phyloP scores from a whole-genome alignment of 2,329 filamentous ascomycete genomes.

The Pseudocercospora fuligena region DNA sequence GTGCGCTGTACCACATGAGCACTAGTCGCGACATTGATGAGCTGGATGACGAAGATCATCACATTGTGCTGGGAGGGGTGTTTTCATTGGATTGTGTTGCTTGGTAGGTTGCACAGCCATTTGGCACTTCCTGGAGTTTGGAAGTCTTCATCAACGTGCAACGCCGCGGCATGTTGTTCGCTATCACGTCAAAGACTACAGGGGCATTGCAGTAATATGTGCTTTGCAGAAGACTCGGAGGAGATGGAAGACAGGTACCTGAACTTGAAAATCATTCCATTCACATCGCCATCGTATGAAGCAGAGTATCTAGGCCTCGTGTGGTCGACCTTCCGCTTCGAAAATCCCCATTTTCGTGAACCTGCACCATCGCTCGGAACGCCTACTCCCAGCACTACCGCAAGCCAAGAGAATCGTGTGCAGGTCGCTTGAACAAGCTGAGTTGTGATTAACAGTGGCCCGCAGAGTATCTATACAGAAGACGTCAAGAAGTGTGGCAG shows the following conservation, averaged over 20 bases:
- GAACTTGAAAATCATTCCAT: not conserved
- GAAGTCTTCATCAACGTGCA: not conserved
- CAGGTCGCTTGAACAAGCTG: slow-evolving; percentile 7
- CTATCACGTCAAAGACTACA: not conserved
- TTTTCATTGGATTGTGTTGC: not conserved
- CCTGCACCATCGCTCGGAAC: slow-evolving; percentile 6
- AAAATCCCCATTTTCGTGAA: not conserved
- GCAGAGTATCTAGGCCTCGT: not conserved
- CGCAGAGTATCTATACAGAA: slow-evolving; percentile 13
- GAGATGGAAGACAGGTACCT: not conserved
- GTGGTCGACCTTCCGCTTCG: not conserved
- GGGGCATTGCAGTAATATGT: too few relatives aligned
- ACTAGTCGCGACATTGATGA: slow-evolving; percentile 7
- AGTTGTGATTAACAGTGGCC: slow-evolving; percentile 9
- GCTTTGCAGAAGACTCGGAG: too few relatives aligned
- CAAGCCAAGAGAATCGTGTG: slow-evolving; percentile 12
- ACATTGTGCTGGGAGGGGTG: not conserved
- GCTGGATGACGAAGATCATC: not conserved
- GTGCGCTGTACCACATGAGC: not conserved
- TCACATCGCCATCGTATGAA: slow-evolving; percentile 5
- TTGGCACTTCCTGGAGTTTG: not conserved
- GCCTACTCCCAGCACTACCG: not conserved
- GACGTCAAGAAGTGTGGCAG: slow-evolving; percentile 2
- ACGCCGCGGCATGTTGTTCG: not conserved
- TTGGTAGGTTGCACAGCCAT: not conserved